Evolutionary conservation across 2,329 filamentous ascomycete genomes (phyloP), one percentile per base, ranked within the genome.

Genomic region (Paradendryphiella salina): DNA sequence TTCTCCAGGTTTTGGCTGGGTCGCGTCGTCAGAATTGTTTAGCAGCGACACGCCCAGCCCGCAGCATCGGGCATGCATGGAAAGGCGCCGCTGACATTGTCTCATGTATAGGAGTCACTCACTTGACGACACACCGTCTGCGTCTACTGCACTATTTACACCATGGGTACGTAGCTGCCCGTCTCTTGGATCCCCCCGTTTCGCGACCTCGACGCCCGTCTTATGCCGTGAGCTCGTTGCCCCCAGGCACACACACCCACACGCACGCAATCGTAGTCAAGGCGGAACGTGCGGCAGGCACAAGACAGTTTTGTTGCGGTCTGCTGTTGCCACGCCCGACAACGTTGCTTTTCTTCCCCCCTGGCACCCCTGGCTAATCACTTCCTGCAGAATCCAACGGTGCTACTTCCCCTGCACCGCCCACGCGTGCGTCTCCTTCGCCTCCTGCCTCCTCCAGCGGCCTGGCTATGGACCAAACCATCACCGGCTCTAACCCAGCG

Each of bases 391-490:
- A 77, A 63, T 73, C 76, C 63, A 79, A 77, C 73, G 75, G 76
- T 65, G 69, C 73, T 47, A 51, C 48, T 54, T 68, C 73, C 49
- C 69, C 76, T 51, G 64, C 69, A 41, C 73, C 74, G 51, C 76
- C 77, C 40, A 71, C 73, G 61, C 75, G 77, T 66, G 75, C 76
- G 52, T 79, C 78, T 31, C 77, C 77, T 52, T 71, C 75, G 50
- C 77, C 76, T 52, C 73, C 78, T 45, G 65, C 72, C 32, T 66
- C 74, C 37, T 71, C 76, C 54, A 78, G 79, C 65, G 81, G 80
- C 75, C 82, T 81, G 51, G 77, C 78, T 64, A 80, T 82, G 61
- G 80, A 84, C 64, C 79, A 80, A 68, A 82, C 79, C 73, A 84
- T 81, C 56, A 77, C 76, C 63, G 79, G 78, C 41, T 53, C 62